Conservation (phyloP, 1,284 basidiomycete genomes). For the Coriolopsis trogii region DNA sequence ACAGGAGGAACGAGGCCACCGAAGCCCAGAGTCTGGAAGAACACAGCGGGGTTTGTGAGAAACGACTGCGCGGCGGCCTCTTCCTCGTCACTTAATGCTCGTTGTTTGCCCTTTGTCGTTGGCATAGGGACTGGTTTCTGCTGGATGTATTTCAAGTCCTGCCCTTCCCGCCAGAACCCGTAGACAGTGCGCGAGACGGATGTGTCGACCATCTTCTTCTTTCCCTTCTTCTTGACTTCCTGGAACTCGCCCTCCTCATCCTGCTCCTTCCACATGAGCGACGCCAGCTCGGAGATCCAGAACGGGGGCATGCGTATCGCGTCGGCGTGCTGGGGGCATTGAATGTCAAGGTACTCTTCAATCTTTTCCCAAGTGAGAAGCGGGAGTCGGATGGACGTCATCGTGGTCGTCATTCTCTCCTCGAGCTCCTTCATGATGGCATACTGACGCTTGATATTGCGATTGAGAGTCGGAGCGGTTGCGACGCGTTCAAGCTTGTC, state of each 20-base stretch:
- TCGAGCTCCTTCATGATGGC: slow-evolving; percentile 49
- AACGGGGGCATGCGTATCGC: slow-evolving; percentile 41
- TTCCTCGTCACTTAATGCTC: not conserved
- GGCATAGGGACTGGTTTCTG: not conserved
- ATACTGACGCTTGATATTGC: slow-evolving; percentile 38
- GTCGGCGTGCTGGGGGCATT: slow-evolving; percentile 48
- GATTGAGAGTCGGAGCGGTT: slow-evolving; percentile 44
- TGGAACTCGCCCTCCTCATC: slow-evolving; percentile 19
- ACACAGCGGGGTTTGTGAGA: slow-evolving; percentile 15
- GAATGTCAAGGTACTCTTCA: slow-evolving; percentile 40
- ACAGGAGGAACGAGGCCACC: slow-evolving; percentile 17
- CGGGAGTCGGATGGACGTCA: slow-evolving; percentile 40
- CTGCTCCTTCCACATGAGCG: slow-evolving; percentile 19
- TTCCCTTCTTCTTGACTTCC: slow-evolving; percentile 16
- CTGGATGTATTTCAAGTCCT: slow-evolving; percentile 21
- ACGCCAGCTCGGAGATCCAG: slow-evolving; percentile 41
- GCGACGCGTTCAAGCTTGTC: slow-evolving; percentile 54
- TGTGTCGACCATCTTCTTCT: slow-evolving; percentile 13
- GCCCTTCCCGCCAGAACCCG: slow-evolving; percentile 47
- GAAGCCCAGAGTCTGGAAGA: slow-evolving; percentile 26
- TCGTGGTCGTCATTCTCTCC: slow-evolving; percentile 45
- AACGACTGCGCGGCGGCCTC: not conserved
- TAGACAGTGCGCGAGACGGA: slow-evolving; percentile 34
- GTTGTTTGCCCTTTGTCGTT: slow-evolving; percentile 8
- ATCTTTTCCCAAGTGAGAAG: slow-evolving; percentile 43